Base-by-base conservation (phyloP, 176 grass and related monocot species). In the Sorghum bicolor region DNA sequence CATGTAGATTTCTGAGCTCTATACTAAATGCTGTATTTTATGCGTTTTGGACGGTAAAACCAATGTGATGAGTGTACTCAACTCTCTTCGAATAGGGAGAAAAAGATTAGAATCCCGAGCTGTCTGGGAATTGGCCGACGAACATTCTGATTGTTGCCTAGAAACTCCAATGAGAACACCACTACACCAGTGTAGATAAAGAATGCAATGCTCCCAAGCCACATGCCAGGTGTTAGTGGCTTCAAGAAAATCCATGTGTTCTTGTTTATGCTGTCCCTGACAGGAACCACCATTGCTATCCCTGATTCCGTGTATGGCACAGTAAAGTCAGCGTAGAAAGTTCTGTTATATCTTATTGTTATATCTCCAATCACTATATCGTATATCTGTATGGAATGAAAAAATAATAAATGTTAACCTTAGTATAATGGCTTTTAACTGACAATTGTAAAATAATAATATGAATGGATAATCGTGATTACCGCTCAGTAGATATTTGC, bases 171-270 rank as follows among this genome's bases (percentile, higher is more conserved):
- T 16, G 89, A 45, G 63, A 84, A 87, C 70, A 94, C 64, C 0
- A 89, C 81, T 45, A 89, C 12, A 25, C 81, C 80, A n/a, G 92
- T 94, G 53, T 82, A 92, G 47, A 94, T 37, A 10, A 91, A 72
- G 39, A 92, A 47, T 2, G 17, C 53, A 41, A 92, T 64, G 11
- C 44, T 92, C 34, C 17, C 89, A 75, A 94, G 33, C 89, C 89
- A 94, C 68, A 94, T 29, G 24, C 66, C 67, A 40, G 66, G 5
- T 1, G 87, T 87, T 30, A 95, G 70, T 72, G 93, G 93, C 72
- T 91, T 92, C 50, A 92, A 41, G 37, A 92, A 91, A 61, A 92
- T 71, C 70, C 85, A 95, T 0, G 80, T 65, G 33, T 87, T 88
- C 44, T 70, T 90, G 16, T 67, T 70, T 24, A 20, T 64, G 0